These are phyloP conservation scores for Phytophthora uliginosa DNA, from an alignment of 352 stramenopile species.

Conservation along the genomic window DNA sequence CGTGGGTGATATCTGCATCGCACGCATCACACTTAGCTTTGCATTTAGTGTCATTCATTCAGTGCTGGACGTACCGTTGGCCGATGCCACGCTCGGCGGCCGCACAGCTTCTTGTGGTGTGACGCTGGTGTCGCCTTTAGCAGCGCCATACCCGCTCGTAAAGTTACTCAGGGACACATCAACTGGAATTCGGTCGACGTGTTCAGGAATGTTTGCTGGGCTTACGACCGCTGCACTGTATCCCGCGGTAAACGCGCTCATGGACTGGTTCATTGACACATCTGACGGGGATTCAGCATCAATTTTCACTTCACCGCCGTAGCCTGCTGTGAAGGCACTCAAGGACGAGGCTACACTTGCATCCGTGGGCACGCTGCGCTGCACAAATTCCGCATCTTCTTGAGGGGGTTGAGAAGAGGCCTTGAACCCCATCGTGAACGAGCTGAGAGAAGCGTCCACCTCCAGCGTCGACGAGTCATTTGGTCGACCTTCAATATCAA, in stretches of 20 bases:
- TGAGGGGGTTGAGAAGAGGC: not conserved
- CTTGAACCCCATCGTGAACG: conserved; percentile 54
- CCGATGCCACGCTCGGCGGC: not conserved
- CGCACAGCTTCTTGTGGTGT: conserved; percentile 12
- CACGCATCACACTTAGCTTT: not conserved
- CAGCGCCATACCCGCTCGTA: conserved; percentile 27
- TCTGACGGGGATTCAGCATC: not conserved
- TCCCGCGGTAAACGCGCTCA: conserved; percentile 13
- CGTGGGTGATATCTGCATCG: not conserved
- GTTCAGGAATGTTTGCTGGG: not conserved
- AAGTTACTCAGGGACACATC: conserved; percentile 49
- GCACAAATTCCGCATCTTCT: not conserved
- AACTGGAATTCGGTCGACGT: conserved; percentile 13
- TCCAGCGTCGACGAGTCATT: not conserved
- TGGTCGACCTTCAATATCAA: not conserved
- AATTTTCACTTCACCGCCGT: conserved; percentile 1
- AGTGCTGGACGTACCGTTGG: not conserved
- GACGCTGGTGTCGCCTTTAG: not conserved
- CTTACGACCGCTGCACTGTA: not conserved
- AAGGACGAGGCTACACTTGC: conserved; percentile 42
- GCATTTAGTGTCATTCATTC: not conserved
- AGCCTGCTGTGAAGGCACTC: conserved; percentile 50
- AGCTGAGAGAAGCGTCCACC: conserved; percentile 49
- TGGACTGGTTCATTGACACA: conserved; percentile 4
- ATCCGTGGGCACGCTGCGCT: not conserved